A percentile compares a stretch with the other conserved stretches of the same genome.
These are phyloP conservation scores for Pichia scutulata DNA, from an alignment of 805 yeast genomes.

Conservation along the genomic window DNA sequence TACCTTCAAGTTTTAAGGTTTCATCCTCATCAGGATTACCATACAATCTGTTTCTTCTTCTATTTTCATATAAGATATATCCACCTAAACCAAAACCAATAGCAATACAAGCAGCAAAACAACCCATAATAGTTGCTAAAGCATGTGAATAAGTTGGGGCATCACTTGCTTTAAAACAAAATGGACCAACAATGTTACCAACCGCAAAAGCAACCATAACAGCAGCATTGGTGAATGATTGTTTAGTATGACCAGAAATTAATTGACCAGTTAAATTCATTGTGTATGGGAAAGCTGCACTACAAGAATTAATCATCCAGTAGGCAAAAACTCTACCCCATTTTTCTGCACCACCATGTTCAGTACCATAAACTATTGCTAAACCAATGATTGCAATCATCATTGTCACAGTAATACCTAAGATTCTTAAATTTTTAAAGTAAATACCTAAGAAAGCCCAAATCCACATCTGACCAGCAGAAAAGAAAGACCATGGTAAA, in stretches of 20 bases:
- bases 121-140: constrained; percentile 28
- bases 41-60: constrained; percentile 30
- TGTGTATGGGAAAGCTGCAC: constrained; percentile 26
- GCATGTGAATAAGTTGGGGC: constrained; percentile 40
- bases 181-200: constrained; percentile 46
- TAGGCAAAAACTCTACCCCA: constrained; percentile 27
- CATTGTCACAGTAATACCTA: constrained; percentile 36
- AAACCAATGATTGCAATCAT: constrained; percentile 30
- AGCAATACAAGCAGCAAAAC: constrained; percentile 32
- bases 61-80: constrained; percentile 32
- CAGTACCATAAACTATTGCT: constrained; percentile 12
- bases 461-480: constrained; percentile 15
- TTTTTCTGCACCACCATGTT: constrained; percentile 16
- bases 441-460: constrained; percentile 14
- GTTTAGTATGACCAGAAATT: constrained; percentile 45
- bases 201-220: constrained; percentile 39
- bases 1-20: constrained; percentile 23
- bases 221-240: constrained; percentile 37
- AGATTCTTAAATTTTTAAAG: constrained; percentile 18
- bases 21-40: constrained; percentile 23
- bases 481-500: constrained; percentile 19
- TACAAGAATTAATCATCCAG: constrained; percentile 30
- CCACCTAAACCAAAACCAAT: constrained; percentile 25
- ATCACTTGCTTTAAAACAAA: constrained; percentile 39
- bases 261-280: constrained; percentile 28